Evolutionary conservation across 2,329 filamentous ascomycete genomes (phyloP).

Genomic region (Talaromyces amestolkiae): DNA sequence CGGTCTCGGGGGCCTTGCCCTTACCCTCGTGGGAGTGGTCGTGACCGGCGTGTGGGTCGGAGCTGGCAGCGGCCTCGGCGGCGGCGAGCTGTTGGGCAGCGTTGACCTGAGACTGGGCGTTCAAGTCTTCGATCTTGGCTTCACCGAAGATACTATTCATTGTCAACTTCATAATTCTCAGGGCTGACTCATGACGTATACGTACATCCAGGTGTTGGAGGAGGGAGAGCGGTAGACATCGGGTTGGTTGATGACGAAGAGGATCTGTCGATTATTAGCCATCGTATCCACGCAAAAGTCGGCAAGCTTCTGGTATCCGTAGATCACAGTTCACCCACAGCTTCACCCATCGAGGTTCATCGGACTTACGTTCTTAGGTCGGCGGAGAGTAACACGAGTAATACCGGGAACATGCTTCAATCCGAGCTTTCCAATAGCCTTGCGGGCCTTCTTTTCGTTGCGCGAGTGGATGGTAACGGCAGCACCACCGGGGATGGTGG

Average conservation of each 20-base stretch:
- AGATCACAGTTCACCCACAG: neutral
- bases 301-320: neutral
- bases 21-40: slow-evolving; percentile 56
- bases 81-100: slow-evolving; percentile 93
- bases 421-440: slow-evolving; percentile 98
- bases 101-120: slow-evolving; percentile 94
- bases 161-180: neutral
- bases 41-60: slow-evolving; percentile 59
- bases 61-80: slow-evolving; percentile 62
- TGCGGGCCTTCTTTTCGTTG: slow-evolving; percentile 99
- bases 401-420: slow-evolving; percentile 95
- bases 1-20: slow-evolving; percentile 64
- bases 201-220: slow-evolving; percentile 99
- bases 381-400: slow-evolving; percentile 93
- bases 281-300: neutral
- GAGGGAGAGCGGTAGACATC: slow-evolving; percentile 99
- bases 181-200: slow-evolving; percentile 22
- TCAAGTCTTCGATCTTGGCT: slow-evolving; percentile 99
- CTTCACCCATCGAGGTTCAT: slow-evolving; percentile 15
- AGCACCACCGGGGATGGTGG: slow-evolving; percentile 76
- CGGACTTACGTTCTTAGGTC: slow-evolving; percentile 91
- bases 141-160: slow-evolving; percentile 87
- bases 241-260: slow-evolving; percentile 99
- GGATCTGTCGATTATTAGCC: slow-evolving; percentile 61
- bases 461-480: slow-evolving; percentile 91